Evolutionary conservation across 441 rosid genomes (phyloP).

Genomic region (Cnidoscolus chayamansa): DNA sequence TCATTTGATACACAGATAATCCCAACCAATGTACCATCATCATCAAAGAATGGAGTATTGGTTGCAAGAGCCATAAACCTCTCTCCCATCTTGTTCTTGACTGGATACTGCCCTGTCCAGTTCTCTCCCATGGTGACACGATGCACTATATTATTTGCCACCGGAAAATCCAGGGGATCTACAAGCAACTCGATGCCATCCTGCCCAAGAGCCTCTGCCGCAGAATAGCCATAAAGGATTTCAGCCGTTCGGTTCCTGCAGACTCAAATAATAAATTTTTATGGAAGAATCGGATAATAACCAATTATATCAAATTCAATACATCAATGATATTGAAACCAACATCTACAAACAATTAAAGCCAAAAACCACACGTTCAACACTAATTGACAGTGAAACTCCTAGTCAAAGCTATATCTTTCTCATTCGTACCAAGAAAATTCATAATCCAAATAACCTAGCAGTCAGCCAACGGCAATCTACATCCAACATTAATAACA

Average conservation of each 20-base stretch:
- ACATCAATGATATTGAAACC: background rate
- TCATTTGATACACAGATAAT: constrained; percentile 66
- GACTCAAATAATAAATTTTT: constrained; percentile 1
- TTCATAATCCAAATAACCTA: constrained; percentile 7
- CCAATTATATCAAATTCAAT: constrained; percentile 5
- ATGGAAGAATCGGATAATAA: constrained; percentile 14
- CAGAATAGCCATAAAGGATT: constrained; percentile 69
- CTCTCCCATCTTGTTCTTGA: constrained; percentile 65
- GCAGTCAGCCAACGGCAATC: constrained; percentile 12
- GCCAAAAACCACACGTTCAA: constrained; percentile 6
- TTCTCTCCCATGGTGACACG: constrained; percentile 63
- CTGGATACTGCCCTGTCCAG: constrained; percentile 85
- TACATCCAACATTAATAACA: constrained; percentile 8
- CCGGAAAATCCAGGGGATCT: constrained; percentile 49
- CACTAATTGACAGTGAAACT: background rate
- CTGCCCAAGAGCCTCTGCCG: constrained; percentile 72
- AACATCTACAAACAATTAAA: constrained; percentile 6
- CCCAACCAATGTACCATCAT: constrained; percentile 68
- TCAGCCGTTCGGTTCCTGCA: constrained; percentile 89
- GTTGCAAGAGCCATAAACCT: constrained; percentile 58
- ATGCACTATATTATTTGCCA: constrained; percentile 48
- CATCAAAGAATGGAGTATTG: constrained; percentile 75
- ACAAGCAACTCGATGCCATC: constrained; percentile 60
- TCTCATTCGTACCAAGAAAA: constrained; percentile 8
- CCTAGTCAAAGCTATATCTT: constrained; percentile 1